Evolutionary conservation across 805 yeast species (phyloP), one percentile per base, ranked within the genome.

Genomic region (Myxozyma melibiosi): DNA sequence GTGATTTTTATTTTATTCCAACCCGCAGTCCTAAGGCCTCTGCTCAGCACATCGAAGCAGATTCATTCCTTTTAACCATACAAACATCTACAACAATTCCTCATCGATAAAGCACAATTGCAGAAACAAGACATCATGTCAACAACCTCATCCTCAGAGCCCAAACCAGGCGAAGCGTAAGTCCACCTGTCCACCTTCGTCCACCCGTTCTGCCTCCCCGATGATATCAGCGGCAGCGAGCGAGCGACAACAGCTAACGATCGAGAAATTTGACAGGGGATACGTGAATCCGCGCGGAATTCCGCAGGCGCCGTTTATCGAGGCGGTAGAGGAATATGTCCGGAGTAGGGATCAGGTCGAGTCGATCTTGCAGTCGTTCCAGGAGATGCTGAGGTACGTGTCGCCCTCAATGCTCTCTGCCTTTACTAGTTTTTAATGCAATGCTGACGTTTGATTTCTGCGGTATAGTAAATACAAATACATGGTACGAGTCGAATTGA

Each of bases 231-330:
- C 11, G 14, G 11, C 37, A 33, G 14, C 11, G 14, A 7, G 7
- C 13, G 45, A 30, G n/a, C 9, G 30, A 24, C 13, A 24, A 9
- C 52, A 13, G 20, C n/a, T 49, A 22, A 39, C 22, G 43, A 8
- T 16, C 4, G 8, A 6, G 9, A 5, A 20, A 4, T n/a, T n/a
- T n/a, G n/a, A 7, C 47, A 53, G 66, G 16, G 55, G 56, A 31
- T 63, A 56, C 25, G 58, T 60, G n/a, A 94, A 94, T 68, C 94
- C 97, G 8, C 80, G 98, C 63, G 99, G 99, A 2, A 94, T 94
- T 55, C 99, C 99, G 5, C 87, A 88, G 68, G 99, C 99, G 1
- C 96, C 95, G 39, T 94, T 94, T 71, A 84, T 94, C 51, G 95
- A 87, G 61, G 82, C 83, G 55, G 94, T 91, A 8, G 94, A 84